Evolutionary conservation across 2,329 filamentous ascomycete species (phyloP).

Genomic region (Gaeumannomyces tritici): DNA sequence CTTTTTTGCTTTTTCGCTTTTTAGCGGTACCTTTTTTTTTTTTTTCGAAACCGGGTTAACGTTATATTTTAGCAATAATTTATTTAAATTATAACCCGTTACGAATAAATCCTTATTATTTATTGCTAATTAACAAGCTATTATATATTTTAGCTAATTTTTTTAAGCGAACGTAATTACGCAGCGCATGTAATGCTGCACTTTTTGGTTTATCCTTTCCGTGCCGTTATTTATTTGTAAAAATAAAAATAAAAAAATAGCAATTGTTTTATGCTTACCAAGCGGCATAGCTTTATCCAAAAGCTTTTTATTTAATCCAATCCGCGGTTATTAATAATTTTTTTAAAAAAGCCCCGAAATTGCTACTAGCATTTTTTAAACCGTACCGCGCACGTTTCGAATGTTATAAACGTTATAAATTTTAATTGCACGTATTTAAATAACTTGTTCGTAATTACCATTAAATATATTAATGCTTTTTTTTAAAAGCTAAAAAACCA

Average conservation of each 20-base stretch:
- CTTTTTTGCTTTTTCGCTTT: too few relatives aligned
- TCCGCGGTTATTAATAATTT: not conserved
- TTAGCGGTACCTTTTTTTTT: not conserved
- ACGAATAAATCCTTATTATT: not conserved
- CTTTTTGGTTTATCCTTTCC: not conserved
- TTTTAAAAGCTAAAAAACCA: too few relatives aligned
- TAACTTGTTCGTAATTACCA: too few relatives aligned
- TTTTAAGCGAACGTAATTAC: not conserved
- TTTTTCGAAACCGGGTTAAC: not conserved
- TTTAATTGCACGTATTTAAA: too few relatives aligned
- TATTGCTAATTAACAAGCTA: not conserved
- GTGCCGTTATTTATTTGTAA: not conserved
- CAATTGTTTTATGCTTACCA: not conserved
- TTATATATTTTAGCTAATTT: not conserved
- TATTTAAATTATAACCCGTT: not conserved
- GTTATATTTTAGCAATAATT: not conserved
- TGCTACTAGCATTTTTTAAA: too few relatives aligned
- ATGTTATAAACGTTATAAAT: too few relatives aligned
- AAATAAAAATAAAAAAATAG: not conserved
- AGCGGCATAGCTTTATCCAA: not conserved
- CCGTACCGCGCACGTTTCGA: too few relatives aligned
- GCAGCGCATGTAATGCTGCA: not conserved
- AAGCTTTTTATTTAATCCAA: not conserved
- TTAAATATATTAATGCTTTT: too few relatives aligned
- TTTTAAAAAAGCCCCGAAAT: too few relatives aligned